phyloP scores from a whole-genome alignment of 139 green algal species.

The Yamagishiella unicocca region DNA sequence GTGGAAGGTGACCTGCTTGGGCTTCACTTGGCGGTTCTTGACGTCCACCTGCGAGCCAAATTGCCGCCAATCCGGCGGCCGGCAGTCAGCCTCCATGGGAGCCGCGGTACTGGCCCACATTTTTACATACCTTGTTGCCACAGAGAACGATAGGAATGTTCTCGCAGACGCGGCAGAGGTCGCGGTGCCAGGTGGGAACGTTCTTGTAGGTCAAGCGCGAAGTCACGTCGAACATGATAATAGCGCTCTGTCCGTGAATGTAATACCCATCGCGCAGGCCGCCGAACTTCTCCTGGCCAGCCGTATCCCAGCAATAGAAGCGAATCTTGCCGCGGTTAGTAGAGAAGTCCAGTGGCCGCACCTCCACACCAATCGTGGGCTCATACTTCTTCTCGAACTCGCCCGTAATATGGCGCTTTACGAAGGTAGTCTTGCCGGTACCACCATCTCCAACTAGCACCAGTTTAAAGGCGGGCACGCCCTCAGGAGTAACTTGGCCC shows the following conservation, averaged over 20 bases:
- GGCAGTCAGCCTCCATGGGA: not conserved
- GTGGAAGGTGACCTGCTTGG: constrained; percentile 98
- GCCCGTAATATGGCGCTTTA: constrained; percentile 98
- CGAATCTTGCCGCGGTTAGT: constrained; percentile 97
- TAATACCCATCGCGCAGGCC: constrained; percentile 99
- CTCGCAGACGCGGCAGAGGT: constrained; percentile 98
- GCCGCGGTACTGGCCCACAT: not conserved
- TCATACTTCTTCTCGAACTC: constrained; percentile 99
- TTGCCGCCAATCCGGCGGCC: constrained; percentile 17
- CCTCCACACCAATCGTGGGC: constrained; percentile 99
- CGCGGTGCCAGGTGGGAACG: constrained; percentile 98
- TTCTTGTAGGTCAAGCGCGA: constrained; percentile 99
- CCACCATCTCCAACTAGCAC: constrained; percentile 98
- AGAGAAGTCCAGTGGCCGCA: constrained; percentile 98
- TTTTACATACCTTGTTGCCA: constrained; percentile 95
- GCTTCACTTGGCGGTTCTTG: constrained; percentile 99
- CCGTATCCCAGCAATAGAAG: constrained; percentile 99
- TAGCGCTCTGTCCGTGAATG: constrained; percentile 99
- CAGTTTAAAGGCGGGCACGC: constrained; percentile 96
- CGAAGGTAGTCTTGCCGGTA: constrained; percentile 97
- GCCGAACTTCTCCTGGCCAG: constrained; percentile 99
- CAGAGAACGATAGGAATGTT: constrained; percentile 99
- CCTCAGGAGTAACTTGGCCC: constrained; percentile 81
- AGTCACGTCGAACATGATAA: constrained; percentile 99
- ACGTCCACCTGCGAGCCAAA: constrained; percentile 81